Conservation (phyloP, 768 basidiomycete species). For the Rossbeevera mucosa region DNA sequence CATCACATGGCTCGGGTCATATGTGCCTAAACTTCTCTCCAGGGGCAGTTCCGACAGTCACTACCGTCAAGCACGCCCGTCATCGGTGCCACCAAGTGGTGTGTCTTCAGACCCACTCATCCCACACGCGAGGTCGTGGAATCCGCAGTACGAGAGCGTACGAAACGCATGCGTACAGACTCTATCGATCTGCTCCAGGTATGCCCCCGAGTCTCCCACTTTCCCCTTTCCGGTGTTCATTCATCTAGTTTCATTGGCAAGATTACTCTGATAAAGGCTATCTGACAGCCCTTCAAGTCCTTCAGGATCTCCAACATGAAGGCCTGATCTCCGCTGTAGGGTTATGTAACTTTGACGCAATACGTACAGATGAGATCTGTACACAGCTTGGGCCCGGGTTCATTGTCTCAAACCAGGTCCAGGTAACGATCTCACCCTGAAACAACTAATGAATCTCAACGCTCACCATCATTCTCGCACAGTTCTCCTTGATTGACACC, state of each 20-base stretch:
- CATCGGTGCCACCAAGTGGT: conserved; percentile 84
- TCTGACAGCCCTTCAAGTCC: conserved; percentile 43
- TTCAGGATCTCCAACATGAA: conserved; percentile 56
- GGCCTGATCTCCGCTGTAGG: conserved; percentile 64
- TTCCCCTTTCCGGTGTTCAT: not conserved
- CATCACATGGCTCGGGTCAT: not conserved
- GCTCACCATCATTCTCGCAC: conserved; percentile 16
- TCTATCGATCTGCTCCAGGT: conserved; percentile 74
- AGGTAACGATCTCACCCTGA: conserved; percentile 40
- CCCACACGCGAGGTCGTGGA: conserved; percentile 55
- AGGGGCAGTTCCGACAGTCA: conserved; percentile 67
- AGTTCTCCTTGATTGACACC: conserved; percentile 83
- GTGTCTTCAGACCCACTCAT: conserved; percentile 57
- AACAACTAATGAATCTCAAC: not conserved
- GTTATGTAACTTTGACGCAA: conserved; percentile 77
- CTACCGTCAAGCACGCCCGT: conserved; percentile 40
- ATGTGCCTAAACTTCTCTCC: conserved; percentile 8
- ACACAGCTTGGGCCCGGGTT: conserved; percentile 62
- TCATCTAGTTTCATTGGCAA: conserved; percentile 72
- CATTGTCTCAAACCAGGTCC: conserved; percentile 80
- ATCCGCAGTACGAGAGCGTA: conserved; percentile 62
- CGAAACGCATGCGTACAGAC: conserved; percentile 57
- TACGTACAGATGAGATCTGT: conserved; percentile 75
- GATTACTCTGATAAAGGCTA: conserved; percentile 53
- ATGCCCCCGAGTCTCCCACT: conserved; percentile 8